Base-by-base conservation (phyloP, 1,284 basidiomycete species). In the Cutaneotrichosporon sp. region DNA sequence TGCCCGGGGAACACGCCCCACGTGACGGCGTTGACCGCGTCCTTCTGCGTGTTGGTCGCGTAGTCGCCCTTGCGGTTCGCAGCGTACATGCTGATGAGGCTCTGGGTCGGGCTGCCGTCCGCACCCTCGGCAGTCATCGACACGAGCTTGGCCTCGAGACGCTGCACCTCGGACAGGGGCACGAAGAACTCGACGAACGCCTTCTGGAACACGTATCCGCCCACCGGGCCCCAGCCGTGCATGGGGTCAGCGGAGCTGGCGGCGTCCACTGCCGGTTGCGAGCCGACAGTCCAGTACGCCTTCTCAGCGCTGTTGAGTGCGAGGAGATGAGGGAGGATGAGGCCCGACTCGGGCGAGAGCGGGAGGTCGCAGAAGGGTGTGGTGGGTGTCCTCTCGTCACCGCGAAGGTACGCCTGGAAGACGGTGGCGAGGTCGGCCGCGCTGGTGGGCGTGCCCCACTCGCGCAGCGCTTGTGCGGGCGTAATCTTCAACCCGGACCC, bases 1-100 rank as follows among this genome's bases (percentile, higher is more conserved):
- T 97, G 95, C 46, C 92, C 92, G 20, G 97, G 95, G 85, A 98
- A 99, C 7, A 97, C 93, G 68, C 95, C 97, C 97, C 95, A 99
- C 0, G 97, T 99, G 51, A 99, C 97, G 8, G 97, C 97, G 72
- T 98, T 99, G 42, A 95, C 94, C 9, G 93, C 91, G 36, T 95
- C 91, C 1, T 89, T 89, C 65, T 89, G 87, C 34, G 89, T 92
- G 83, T 99, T 99, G 56, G 95, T 97, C 59, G 87, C 85, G 70
- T 98, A 85, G 74, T 98, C 95, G 52, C 97, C 97, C 82, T 87
- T 81, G 42, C 84, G 80, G 72, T 93, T 92, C 13, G 86, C 89
- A 1, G 95, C 94, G 77, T 94, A 93, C 77, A 88, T 93, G 72
- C 90, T 89, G 46, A 57, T 60, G 83, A 84, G 86, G 18, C 87